These are phyloP conservation scores for Colletotrichum sojae DNA, from an alignment of 2,329 filamentous ascomycete species.

Conservation along the genomic window DNA sequence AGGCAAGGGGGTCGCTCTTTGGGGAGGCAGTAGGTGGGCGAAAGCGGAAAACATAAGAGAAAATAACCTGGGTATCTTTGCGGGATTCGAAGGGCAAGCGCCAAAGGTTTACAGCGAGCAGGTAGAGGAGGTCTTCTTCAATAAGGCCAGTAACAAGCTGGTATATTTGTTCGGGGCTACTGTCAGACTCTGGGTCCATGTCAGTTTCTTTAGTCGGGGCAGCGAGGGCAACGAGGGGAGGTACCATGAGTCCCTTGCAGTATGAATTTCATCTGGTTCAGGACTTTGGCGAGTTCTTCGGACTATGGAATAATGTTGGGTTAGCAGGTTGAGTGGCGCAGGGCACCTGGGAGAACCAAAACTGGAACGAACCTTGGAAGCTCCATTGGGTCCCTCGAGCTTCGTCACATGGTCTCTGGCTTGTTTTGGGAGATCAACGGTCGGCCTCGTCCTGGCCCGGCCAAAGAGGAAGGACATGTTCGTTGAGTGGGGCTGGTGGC, in stretches of 20 bases:
- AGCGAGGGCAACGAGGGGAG: too few relatives aligned
- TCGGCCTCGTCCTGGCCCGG: constrained; percentile 65
- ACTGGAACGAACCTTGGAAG: constrained; percentile 59
- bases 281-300: constrained; percentile 88
- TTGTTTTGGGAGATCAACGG: constrained; percentile 69
- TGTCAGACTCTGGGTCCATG: constrained; percentile 78
- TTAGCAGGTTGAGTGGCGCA: neutral
- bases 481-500: too few relatives aligned
- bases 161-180: constrained; percentile 88
- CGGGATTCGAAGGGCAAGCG: constrained; percentile 94
- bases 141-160: constrained; percentile 88
- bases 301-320: constrained; percentile 64
- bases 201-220: constrained; percentile 23
- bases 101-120: constrained; percentile 86
- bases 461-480: constrained; percentile 71
- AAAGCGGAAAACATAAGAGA: constrained; percentile 95
- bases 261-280: constrained; percentile 92
- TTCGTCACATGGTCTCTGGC: constrained; percentile 68
- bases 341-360: neutral
- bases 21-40: constrained; percentile 77
- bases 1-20: constrained; percentile 83
- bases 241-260: constrained; percentile 93
- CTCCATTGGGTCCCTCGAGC: constrained; percentile 64
- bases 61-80: constrained; percentile 95
- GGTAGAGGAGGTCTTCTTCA: constrained; percentile 88